These are phyloP conservation scores for Coemansia sp. DNA, from an alignment of 192 early-diverging fungal species.

Conservation along the genomic window DNA sequence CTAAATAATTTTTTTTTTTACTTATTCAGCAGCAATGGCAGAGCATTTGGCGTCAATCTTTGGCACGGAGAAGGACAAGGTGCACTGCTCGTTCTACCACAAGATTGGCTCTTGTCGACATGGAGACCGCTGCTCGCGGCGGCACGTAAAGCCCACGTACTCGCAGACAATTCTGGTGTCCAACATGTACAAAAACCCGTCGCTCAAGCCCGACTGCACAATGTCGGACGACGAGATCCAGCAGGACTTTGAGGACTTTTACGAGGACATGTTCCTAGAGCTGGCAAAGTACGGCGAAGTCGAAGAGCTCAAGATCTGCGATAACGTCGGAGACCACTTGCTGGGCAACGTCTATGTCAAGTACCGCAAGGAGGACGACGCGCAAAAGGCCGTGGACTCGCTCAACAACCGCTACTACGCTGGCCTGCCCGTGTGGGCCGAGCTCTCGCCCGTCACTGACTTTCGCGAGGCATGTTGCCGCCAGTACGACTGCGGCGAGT, in stretches of 20 bases:
- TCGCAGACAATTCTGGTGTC: conserved; percentile 93
- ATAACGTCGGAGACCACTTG: conserved; percentile 98
- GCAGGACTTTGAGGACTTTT: conserved; percentile 91
- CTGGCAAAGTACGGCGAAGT: conserved; percentile 96
- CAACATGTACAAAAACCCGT: conserved; percentile 95
- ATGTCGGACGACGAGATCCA: conserved; percentile 68
- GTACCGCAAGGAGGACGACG: conserved; percentile 91
- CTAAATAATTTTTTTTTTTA: neutral
- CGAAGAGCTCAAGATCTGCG: conserved; percentile 96
- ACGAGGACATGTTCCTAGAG: conserved; percentile 96
- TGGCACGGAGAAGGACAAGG: conserved; percentile 99
- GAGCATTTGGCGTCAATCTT: conserved; percentile 90
- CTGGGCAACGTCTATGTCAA: conserved; percentile 97
- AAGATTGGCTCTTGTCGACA: conserved; percentile 99
- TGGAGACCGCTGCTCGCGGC: conserved; percentile 95
- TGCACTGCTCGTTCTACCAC: conserved; percentile 99
- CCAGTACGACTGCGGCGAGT: conserved; percentile 94
- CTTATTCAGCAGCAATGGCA: conserved; percentile 60
- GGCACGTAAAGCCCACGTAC: conserved; percentile 97
- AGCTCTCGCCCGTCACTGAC: conserved; percentile 96
- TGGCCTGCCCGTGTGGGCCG: conserved; percentile 92
- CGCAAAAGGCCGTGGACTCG: conserved; percentile 86
- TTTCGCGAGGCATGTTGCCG: conserved; percentile 98
- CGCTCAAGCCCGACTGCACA: conserved; percentile 66
- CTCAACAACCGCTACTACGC: conserved; percentile 96